Base-by-base conservation (phyloP, 2,329 filamentous ascomycete species). In the Geosmithia morbida region DNA sequence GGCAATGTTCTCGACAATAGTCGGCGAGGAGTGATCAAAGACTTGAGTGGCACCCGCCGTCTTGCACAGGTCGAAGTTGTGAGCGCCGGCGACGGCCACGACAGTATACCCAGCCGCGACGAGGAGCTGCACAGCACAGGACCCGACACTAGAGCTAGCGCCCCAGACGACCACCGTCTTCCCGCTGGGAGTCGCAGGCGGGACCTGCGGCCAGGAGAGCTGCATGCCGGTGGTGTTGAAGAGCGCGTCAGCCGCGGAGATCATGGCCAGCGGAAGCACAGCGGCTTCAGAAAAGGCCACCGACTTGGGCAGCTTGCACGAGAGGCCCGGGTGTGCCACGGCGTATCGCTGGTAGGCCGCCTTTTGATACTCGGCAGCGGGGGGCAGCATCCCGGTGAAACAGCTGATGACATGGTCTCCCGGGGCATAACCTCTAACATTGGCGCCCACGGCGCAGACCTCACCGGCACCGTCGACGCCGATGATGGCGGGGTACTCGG, bases 101-200 rank as follows among this genome's bases (percentile, higher is more conserved):
- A 73, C 68, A 8, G 64, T 56, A 49, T 66, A 67, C 1, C 69
- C 70, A 5, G 65, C 61, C 0, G 60, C 62, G 2, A 56, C 52
- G 4, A 63, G 61, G 2, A 72, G 58, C 50, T 73, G 70, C 14
- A 70, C 64, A 1, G 65, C 66, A 44, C 64, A 66, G 48, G 61
- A 62, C 1, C 70, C 69, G 2, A 70, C 67, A 16, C 60, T 61
- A 1, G 66, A 65, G 3, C 67, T 66, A 10, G 72, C 74, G 29
- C 72, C 72, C 66, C 70, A 75, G 30, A 62, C 52, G 19, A 59
- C 22, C 8, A 61, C 41, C 0, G 52, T 51, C 48, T 60, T 55
- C 33, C 18, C 26, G 5, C 11, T n/a, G 22, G 17, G 14, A 5
- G 6, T 37, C 33, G 11, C 33, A 13, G 33, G 11, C 10, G 10